Evolutionary conservation across 768 basidiomycete genomes (phyloP), one percentile per base, ranked within the genome.

Genomic region (Lactifluus piperatus): DNA sequence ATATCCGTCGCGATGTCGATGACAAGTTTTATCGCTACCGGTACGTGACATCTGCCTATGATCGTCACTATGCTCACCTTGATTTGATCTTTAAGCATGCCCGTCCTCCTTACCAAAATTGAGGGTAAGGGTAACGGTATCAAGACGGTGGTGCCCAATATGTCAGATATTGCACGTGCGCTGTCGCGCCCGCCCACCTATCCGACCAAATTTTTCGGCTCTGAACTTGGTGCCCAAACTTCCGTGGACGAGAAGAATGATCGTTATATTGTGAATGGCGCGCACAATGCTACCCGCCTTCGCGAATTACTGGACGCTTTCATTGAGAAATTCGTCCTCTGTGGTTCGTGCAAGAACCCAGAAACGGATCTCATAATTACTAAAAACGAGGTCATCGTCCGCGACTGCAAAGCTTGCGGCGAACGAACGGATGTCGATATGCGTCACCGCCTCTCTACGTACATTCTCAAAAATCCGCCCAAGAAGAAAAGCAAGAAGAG

Each of bases 111-210:
- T 64, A 95, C 89, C 64, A 98, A 98, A 78, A 94, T 98, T 37
- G 97, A 99, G 76, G 97, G 97, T 68, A 94, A 94, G 74, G 97
- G 97, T 62, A 99, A 99, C 72, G 97, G 97, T 68, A 98, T 99
- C 76, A 99, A 99, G 78, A 99, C 97, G 47, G 94, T 99, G 69
- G 76, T 97, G 54, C 94, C 94, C n/a, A 99, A 99, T 76, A 97
- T 99, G 93, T 83, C 91, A 60, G 97, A 98, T 72, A 88, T 99
- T 65, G 92, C 95, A 50, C 87, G 92, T 64, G 94, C 97, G 46
- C 83, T 99, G 64, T 91, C 86, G 68, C 88, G 97, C 58, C 95
- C 95, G 60, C 89, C 97, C 27, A 82, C 94, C 44, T 97, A 98
- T 72, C 88, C 95, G 62, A 97, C 95, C 73, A 99, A 99, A 75